A percentile compares a stretch with the other conserved stretches of the same genome.
These are phyloP conservation scores for Picochlorum costavermella DNA, from an alignment of 139 green algal genomes.

Conservation along the genomic window DNA sequence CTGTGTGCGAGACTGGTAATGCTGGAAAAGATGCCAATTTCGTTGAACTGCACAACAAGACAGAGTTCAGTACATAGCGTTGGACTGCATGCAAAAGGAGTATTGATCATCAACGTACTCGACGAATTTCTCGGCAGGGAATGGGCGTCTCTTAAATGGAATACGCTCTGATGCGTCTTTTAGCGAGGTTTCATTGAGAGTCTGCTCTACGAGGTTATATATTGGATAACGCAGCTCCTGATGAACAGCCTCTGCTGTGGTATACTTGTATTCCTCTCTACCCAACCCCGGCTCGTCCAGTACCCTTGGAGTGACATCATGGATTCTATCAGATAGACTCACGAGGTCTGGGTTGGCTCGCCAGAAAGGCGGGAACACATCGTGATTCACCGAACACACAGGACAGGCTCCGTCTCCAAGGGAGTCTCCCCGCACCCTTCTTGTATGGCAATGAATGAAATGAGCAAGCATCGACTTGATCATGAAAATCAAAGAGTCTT, in stretches of 20 bases:
- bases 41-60: not conserved
- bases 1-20: no score
- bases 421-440: no score
- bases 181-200: not conserved
- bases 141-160: not conserved
- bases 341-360: not conserved
- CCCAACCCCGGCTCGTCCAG: no score
- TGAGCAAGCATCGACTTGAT: no score
- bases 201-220: not conserved
- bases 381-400: not conserved
- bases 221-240: no score
- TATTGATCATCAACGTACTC: not conserved
- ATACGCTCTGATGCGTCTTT: not conserved
- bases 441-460: no score
- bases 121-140: not conserved
- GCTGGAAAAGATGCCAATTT: not conserved
- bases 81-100: not conserved
- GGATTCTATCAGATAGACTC: not conserved
- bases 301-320: no score
- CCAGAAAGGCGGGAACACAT: not conserved
- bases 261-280: no score
- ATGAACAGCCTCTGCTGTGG: no score
- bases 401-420: not conserved
- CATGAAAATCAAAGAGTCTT: no score
- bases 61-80: not conserved